A percentile compares a stretch with the other conserved stretches of the same genome.
phyloP scores from a whole-genome alignment of 345 rosid species.

The Tarenaya hassleriana region DNA sequence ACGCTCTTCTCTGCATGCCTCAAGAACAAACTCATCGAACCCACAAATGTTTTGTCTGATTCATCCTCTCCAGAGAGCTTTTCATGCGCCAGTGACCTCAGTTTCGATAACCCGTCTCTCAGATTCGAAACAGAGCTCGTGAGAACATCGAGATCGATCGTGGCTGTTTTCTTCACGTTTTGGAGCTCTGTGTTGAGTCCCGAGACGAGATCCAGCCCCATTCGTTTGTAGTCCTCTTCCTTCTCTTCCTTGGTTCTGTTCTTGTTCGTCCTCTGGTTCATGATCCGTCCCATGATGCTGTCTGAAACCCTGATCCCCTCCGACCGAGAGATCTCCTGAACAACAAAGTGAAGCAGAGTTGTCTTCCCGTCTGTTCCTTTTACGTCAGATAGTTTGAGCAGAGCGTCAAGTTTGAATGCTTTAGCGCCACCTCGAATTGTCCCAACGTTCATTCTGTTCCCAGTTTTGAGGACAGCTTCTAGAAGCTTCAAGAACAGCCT shows the following conservation, averaged over 20 bases:
- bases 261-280: slow-evolving; percentile 47
- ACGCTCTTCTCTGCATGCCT: slow-evolving; percentile 51
- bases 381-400: slow-evolving; percentile 87
- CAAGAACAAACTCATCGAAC: slow-evolving; percentile 57
- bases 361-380: slow-evolving; percentile 93
- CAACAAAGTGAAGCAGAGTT: slow-evolving; percentile 84
- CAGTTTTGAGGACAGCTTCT: slow-evolving; percentile 91
- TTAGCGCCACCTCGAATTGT: slow-evolving; percentile 90
- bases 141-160: slow-evolving; percentile 78
- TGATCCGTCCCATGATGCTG: slow-evolving; percentile 85
- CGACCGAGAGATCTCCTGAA: slow-evolving; percentile 78
- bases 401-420: slow-evolving; percentile 95
- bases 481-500: slow-evolving; percentile 81
- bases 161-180: slow-evolving; percentile 91
- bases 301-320: slow-evolving; percentile 84
- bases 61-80: slow-evolving; percentile 39
- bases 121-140: slow-evolving; percentile 75
- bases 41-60: slow-evolving; percentile 43
- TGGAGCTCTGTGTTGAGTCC: slow-evolving; percentile 74
- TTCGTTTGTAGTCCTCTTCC: slow-evolving; percentile 82
- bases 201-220: slow-evolving; percentile 88
- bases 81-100: slow-evolving; percentile 40
- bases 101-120: slow-evolving; percentile 51
- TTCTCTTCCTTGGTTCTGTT: slow-evolving; percentile 53
- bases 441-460: slow-evolving; percentile 94